Conservation (phyloP, 495 filamentous ascomycete species). For the Talaromyces ruber region DNA sequence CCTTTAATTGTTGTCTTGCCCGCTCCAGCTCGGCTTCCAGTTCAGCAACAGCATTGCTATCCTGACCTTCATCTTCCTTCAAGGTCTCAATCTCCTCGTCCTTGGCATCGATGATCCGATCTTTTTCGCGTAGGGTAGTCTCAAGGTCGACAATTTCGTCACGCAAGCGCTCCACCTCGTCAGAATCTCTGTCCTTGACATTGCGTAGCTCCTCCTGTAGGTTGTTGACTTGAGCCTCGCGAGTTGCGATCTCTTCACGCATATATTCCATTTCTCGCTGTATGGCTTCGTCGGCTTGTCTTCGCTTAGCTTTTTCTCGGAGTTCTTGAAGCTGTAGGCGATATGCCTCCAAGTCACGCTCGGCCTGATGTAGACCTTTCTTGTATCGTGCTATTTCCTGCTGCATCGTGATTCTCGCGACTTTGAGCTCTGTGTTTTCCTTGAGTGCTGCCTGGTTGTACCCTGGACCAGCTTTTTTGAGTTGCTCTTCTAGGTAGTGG, state of each 20-base stretch:
- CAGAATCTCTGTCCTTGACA: slow-evolving; percentile 37
- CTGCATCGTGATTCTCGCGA: slow-evolving; percentile 78
- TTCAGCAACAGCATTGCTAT: slow-evolving; percentile 42
- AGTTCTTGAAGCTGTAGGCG: slow-evolving; percentile 69
- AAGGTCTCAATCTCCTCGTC: slow-evolving; percentile 58
- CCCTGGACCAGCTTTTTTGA: slow-evolving; percentile 76
- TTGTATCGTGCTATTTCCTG: slow-evolving; percentile 75
- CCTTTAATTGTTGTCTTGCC: slow-evolving; percentile 47
- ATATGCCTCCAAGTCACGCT: slow-evolving; percentile 74
- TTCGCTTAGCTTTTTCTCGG: slow-evolving; percentile 66
- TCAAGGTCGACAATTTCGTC: slow-evolving; percentile 64
- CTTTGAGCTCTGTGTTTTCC: slow-evolving; percentile 94
- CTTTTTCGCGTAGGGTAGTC: slow-evolving; percentile 55
- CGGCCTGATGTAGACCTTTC: slow-evolving; percentile 67
- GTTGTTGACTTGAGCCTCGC: slow-evolving; percentile 42
- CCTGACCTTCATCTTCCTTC: slow-evolving; percentile 44
- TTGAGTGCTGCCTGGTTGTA: slow-evolving; percentile 79
- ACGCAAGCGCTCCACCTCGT: slow-evolving; percentile 53
- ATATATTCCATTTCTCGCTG: slow-evolving; percentile 54
- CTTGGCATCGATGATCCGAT: slow-evolving; percentile 53
- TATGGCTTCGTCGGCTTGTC: slow-evolving; percentile 57
- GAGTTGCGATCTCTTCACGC: slow-evolving; percentile 47
- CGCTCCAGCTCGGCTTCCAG: slow-evolving; percentile 44
- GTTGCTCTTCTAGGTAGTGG: slow-evolving; percentile 82
- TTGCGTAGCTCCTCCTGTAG: slow-evolving; percentile 35